Evolutionary conservation across 306 rosid genomes (phyloP).

Genomic region (Begonia loranthoides): DNA sequence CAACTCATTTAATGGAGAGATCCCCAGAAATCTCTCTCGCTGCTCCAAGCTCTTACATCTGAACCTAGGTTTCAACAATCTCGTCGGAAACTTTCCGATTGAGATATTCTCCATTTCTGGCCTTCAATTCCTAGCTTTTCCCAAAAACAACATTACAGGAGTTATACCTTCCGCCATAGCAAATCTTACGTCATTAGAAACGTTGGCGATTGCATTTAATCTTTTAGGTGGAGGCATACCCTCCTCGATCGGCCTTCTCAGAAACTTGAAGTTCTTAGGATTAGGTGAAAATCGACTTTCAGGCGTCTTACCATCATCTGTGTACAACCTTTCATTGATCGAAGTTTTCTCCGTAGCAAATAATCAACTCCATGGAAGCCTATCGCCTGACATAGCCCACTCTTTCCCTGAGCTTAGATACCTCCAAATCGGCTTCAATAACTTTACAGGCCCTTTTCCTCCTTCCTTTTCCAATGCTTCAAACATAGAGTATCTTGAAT

Average conservation of each 20-base stretch:
- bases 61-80: conserved; percentile 30
- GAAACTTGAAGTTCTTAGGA: conserved; percentile 36
- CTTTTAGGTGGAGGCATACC: conserved; percentile 45
- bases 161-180: conserved; percentile 29
- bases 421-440: neutral
- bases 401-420: neutral
- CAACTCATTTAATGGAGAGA: conserved; percentile 27
- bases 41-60: conserved; percentile 29
- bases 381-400: neutral
- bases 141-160: conserved; percentile 32
- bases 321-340: conserved; percentile 15
- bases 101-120: conserved; percentile 22
- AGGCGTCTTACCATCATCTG: conserved; percentile 36
- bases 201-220: conserved; percentile 46
- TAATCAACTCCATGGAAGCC: neutral
- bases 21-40: conserved; percentile 31
- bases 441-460: neutral
- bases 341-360: neutral
- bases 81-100: conserved; percentile 29
- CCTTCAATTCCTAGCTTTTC: conserved; percentile 38
- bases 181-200: conserved; percentile 43
- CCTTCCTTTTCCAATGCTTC: neutral
- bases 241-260: conserved; percentile 33
- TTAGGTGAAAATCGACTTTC: conserved; percentile 35
- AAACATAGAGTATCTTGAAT: neutral